Conservation (phyloP, 2,329 filamentous ascomycete species). For the Metarhizium guizhouense region DNA sequence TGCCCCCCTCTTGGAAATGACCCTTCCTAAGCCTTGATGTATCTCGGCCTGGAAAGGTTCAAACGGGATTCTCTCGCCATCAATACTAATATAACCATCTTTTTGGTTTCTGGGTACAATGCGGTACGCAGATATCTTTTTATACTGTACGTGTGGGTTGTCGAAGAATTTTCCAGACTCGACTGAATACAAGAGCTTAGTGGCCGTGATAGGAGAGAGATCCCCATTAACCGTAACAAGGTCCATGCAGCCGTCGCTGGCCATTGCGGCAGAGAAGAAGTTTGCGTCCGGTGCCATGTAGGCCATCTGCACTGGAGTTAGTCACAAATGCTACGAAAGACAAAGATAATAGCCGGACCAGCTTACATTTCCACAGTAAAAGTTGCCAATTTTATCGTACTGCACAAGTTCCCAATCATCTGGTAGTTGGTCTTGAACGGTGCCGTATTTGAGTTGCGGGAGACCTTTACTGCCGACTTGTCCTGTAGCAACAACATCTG, state of each 20-base stretch:
- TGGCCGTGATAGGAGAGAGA: conserved; percentile 54
- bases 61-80: conserved; percentile 82
- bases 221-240: conserved; percentile 73
- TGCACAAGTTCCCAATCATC: conserved; percentile 66
- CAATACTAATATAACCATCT: conserved; percentile 84
- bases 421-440: conserved; percentile 67
- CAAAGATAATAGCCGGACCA: conserved; percentile 7
- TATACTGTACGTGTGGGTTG: conserved; percentile 65
- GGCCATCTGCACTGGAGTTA: conserved; percentile 52
- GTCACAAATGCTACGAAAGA: neutral
- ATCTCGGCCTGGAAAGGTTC: conserved; percentile 87
- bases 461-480: conserved; percentile 41
- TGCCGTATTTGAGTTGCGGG: conserved; percentile 70
- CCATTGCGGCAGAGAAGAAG: conserved; percentile 78
- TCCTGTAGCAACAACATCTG: neutral
- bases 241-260: conserved; percentile 80
- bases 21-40: conserved; percentile 71
- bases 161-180: conserved; percentile 73
- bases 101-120: conserved; percentile 65
- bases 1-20: conserved; percentile 66
- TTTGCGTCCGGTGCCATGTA: conserved; percentile 82
- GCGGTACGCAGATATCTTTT: conserved; percentile 80
- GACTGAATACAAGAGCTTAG: conserved; percentile 63
- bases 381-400: conserved; percentile 75
- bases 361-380: conserved; percentile 81